These are phyloP conservation scores for Leishmania aethiopica DNA, from an alignment of 208 protist genomes.

Conservation along the genomic window DNA sequence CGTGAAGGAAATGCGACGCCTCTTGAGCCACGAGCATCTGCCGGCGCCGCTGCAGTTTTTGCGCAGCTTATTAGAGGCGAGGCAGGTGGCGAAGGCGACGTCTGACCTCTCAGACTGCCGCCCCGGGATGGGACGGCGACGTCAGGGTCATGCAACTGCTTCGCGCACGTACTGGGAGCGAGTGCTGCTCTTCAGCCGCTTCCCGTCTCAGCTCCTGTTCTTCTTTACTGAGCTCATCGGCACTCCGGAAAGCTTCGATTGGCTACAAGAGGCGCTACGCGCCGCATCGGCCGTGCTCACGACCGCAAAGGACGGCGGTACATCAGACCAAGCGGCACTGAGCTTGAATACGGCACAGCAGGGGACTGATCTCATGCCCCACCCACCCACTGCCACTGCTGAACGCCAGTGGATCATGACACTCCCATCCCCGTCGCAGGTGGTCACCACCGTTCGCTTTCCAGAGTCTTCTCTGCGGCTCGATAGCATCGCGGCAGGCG, in stretches of 20 bases:
- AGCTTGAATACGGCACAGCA: not conserved
- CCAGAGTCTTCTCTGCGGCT: not conserved
- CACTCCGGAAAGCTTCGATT: constrained; percentile 6
- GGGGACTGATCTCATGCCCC: not conserved
- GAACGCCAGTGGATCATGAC: constrained; percentile 3
- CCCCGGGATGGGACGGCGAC: not conserved
- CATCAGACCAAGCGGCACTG: not conserved
- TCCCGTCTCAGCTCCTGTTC: constrained; percentile 41
- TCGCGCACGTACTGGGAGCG: constrained; percentile 26
- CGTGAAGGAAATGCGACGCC: not conserved
- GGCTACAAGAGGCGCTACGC: constrained; percentile 21
- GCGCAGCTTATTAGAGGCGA: constrained; percentile 1
- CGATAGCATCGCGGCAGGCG: not conserved
- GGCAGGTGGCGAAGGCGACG: not conserved
- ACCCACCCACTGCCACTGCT: not conserved
- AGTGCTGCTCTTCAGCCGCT: constrained; percentile 23
- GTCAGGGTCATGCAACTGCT: not conserved
- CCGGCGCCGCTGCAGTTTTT: constrained; percentile 12
- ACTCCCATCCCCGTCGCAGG: not conserved
- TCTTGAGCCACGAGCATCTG: constrained; percentile 11
- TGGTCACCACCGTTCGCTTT: not conserved
- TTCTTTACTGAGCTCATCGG: constrained; percentile 37
- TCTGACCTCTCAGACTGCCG: not conserved
- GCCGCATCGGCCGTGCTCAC: not conserved
- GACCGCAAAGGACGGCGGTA: not conserved